Evolutionary conservation across 1,284 basidiomycete genomes (phyloP), one percentile per base, ranked within the genome.

Genomic region (Moesziomyces sp.): DNA sequence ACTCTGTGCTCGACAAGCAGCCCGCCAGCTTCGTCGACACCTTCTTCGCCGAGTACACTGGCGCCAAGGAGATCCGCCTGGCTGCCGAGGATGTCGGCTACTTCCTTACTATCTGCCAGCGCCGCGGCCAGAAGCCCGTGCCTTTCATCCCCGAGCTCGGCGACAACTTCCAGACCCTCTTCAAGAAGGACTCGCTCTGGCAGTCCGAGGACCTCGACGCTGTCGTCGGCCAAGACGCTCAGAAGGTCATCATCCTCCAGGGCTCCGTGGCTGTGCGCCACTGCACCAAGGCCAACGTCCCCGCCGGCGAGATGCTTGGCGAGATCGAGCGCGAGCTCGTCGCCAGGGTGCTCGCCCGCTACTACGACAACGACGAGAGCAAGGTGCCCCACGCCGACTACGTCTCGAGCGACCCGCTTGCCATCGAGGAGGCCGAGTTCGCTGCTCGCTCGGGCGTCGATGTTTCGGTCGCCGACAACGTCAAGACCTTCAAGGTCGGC

Each of bases 71-170:
- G 75, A 94, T 97, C 83, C 89, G 97, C 46, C 88, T 99, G 54
- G 92, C 94, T n/a, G 90, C 93, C 10, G 96, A 98, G 85, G 96
- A 99, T 85, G 91, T 92, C 73, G 92, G 93, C 0, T 99, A 91
- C 87, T 98, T 99, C 90, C 89, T 99, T 49, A 91, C 92, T 42
- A 96, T 99, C 81, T 89, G 92, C 46, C 94, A 97, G 85, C 89
- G 97, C 58, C 93, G 93, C 16, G 93, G 93, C 16, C 96, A 99
- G 88, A 99, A 99, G 87, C 97, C 97, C 0, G 95, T 92, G 9
- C 97, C 96, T 1, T 99, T 98, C 88, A 97, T 99, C 78, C 95
- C 96, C n/a, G 90, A 98, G 52, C 89, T 99, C 50, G 95, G 98
- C 85, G 89, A 70, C 53, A 75, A 71, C 57, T 97, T 99, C 84